A percentile compares a stretch with the other conserved stretches of the same genome.
These are phyloP conservation scores for Quercus ilex DNA, from an alignment of 306 rosid species.

Conservation along the genomic window DNA sequence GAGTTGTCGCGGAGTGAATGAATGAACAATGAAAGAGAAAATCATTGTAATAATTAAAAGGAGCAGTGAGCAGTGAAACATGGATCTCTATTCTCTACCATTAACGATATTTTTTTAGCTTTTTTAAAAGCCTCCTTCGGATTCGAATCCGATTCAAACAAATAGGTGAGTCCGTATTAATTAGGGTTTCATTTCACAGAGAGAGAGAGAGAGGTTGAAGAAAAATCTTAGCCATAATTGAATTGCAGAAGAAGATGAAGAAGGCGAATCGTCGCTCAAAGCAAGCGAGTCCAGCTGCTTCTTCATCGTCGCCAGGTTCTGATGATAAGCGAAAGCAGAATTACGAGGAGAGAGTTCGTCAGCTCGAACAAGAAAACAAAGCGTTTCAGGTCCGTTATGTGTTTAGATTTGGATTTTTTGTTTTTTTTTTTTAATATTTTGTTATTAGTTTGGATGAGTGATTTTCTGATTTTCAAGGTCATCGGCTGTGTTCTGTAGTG, in stretches of 20 bases:
- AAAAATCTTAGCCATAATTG: background rate
- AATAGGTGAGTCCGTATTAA: background rate
- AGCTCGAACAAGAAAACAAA: constrained; percentile 54
- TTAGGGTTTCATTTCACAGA: constrained; percentile 2
- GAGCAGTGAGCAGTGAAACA: background rate
- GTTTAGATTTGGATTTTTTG: background rate
- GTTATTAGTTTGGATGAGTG: too few relatives aligned
- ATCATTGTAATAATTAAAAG: background rate
- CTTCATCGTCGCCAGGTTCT: constrained; percentile 23
- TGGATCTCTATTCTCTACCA: background rate
- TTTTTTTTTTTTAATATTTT: too few relatives aligned
- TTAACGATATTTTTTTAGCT: background rate
- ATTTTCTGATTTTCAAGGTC: background rate
- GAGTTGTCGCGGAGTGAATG: too few relatives aligned
- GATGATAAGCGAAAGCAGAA: constrained; percentile 25
- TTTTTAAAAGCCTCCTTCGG: background rate
- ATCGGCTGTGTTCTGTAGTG: constrained; percentile 5
- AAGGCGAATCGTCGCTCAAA: constrained; percentile 62
- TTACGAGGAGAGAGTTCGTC: constrained; percentile 41
- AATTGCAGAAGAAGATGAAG: constrained; percentile 44
- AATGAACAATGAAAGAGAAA: background rate
- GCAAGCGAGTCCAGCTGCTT: constrained; percentile 44
- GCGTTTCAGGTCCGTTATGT: constrained; percentile 52
- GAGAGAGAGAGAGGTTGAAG: background rate
- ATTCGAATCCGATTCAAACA: background rate